Percentiles rank a stretch among this genome's conserved stretches.
phyloP scores from a whole-genome alignment of 2,329 filamentous ascomycete species.

The Botrytis hyacinthi region DNA sequence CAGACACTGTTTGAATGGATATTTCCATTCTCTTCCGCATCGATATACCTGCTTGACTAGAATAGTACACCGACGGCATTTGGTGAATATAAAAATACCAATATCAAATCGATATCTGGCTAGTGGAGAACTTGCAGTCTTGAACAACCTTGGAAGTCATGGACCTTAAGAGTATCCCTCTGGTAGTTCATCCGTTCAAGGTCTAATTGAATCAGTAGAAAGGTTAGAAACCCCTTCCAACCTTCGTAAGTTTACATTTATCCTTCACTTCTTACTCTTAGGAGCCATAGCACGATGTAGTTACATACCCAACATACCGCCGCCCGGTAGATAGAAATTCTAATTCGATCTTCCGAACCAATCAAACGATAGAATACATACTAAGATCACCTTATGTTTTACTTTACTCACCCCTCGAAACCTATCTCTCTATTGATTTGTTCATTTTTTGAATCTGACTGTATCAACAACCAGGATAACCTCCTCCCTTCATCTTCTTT shows the following conservation, averaged over 20 bases:
- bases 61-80: background rate
- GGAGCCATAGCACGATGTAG: background rate
- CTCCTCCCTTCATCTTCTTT: constrained; percentile 2
- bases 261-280: background rate
- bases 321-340: background rate
- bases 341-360: background rate
- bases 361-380: background rate
- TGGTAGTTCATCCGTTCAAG: background rate
- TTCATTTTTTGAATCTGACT: background rate
- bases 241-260: background rate
- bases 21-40: background rate
- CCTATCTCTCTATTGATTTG: background rate
- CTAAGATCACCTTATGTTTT: background rate
- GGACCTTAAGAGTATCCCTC: background rate
- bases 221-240: too few species aligned
- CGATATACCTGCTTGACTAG: background rate
- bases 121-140: background rate
- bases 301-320: background rate
- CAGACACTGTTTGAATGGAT: background rate
- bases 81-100: background rate
- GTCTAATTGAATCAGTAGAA: too few species aligned
- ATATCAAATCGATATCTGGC: background rate
- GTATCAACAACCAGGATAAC: background rate
- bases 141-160: background rate
- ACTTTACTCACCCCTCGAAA: background rate